Percentiles rank a stretch among this genome's conserved stretches.
These are phyloP conservation scores for Senna siamea DNA, from an alignment of 306 rosid species.

Conservation along the genomic window DNA sequence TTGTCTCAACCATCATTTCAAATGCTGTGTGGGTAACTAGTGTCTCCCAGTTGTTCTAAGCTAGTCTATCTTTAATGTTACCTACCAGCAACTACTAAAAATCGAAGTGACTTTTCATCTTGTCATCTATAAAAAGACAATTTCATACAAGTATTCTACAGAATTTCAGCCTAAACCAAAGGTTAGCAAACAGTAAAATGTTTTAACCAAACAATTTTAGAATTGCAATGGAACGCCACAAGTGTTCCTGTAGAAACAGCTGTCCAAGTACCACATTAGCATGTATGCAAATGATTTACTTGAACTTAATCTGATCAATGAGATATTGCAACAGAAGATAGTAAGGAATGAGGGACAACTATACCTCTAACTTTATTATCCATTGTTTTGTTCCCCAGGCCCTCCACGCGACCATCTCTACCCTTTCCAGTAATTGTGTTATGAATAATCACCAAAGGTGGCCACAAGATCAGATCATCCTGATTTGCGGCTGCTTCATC, in stretches of 20 bases:
- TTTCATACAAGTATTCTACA: slow-evolving; percentile 17
- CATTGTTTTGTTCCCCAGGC: slow-evolving; percentile 99
- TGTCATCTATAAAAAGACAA: slow-evolving; percentile 30
- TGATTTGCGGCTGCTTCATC: slow-evolving; percentile 91
- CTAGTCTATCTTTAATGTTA: slow-evolving; percentile 15
- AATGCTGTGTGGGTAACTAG: not conserved
- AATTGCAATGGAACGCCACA: not conserved
- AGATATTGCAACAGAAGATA: slow-evolving; percentile 44
- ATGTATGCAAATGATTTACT: slow-evolving; percentile 39
- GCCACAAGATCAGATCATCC: slow-evolving; percentile 98
- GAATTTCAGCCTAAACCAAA: slow-evolving; percentile 32
- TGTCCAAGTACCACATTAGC: slow-evolving; percentile 27
- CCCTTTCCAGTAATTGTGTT: slow-evolving; percentile 87
- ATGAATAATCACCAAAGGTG: slow-evolving; percentile 95
- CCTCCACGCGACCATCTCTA: slow-evolving; percentile 97
- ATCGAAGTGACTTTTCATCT: slow-evolving; percentile 31
- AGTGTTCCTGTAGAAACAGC: slow-evolving; percentile 27
- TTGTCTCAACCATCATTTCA: slow-evolving; percentile 18
- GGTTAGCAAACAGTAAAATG: slow-evolving; percentile 24
- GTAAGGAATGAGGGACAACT: slow-evolving; percentile 47
- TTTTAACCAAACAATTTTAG: not conserved
- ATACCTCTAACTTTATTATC: slow-evolving; percentile 94
- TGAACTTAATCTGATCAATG: slow-evolving; percentile 31
- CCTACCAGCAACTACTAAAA: slow-evolving; percentile 13
- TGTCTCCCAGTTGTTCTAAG: slow-evolving; percentile 30